Evolutionary conservation across 2,329 filamentous ascomycete species (phyloP), one percentile per base, ranked within the genome.

Genomic region (Aspergillus clavatus): DNA sequence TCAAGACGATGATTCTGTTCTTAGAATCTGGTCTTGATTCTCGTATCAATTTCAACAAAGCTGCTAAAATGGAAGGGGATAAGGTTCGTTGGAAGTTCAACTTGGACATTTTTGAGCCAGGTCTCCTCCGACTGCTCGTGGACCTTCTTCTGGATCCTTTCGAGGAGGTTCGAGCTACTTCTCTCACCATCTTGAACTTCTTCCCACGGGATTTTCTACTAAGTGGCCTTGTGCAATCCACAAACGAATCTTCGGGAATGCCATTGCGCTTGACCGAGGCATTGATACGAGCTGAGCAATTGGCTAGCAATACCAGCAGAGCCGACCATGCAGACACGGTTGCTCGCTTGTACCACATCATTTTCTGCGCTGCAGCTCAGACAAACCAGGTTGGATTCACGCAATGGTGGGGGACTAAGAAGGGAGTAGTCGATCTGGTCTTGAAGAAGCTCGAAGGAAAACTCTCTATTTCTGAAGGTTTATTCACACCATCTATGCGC

Each of bases 261-360:
- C 50, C 46, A 4, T 55, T 56, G 31, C 57, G 59, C 19, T 38
- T 71, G 38, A 54, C 60, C 3, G 52, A 58, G 28, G 68, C 67
- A 12, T 33, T 71, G 19, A 38, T 50, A 18, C 61, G 60, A 46
- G 67, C 66, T 11, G 68, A 70, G 46, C 51, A 51, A n/a, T 50
- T 68, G 31, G 69, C 68, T 38, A 69, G 67, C 44, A 65, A 62
- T 12, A 95, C 89, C 4, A 88, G 88, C 18, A 80, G 93, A 49
- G 91, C 89, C 10, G 90, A 97, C 61, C 88, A 95, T 63, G 89
- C 90, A 1, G 91, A 98, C 67, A 91, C 91, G 7, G 83, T 93
- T 38, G 91, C 90, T 26, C 82, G 88, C 42, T 75, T 84, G 2
- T 86, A 84, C 49, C 82, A 86, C 31, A 70, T 95, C 12, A 65